These are phyloP conservation scores for Ocimum tenuiflorum DNA, from an alignment of 257 asterid species.

Conservation along the genomic window DNA sequence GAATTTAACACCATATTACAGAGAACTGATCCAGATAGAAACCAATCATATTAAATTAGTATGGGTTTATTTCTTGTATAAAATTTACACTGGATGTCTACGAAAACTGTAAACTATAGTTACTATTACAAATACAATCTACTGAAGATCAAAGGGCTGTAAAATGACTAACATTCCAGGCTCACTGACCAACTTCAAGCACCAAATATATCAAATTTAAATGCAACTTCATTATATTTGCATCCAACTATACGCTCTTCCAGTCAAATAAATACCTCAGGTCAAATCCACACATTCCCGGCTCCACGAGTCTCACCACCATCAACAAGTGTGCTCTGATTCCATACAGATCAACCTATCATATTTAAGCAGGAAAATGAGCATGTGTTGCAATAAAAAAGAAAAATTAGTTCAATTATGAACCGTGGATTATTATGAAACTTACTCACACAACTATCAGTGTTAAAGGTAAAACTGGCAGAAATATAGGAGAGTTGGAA, in stretches of 20 bases:
- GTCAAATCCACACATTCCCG: slow-evolving; percentile 99
- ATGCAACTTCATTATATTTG: background rate
- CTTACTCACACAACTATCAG: slow-evolving; percentile 87
- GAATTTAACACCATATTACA: background rate
- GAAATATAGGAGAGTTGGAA: slow-evolving; percentile 89
- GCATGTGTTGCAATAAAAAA: slow-evolving; percentile 9
- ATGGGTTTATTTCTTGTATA: background rate
- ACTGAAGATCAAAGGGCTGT: slow-evolving; percentile 1
- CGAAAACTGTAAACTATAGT: background rate
- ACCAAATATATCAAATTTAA: background rate
- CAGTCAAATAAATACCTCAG: slow-evolving; percentile 67
- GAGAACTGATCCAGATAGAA: background rate
- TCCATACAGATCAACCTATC: slow-evolving; percentile 94
- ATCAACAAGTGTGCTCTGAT: slow-evolving; percentile 97
- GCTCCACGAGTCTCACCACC: slow-evolving; percentile 99
- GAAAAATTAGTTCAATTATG: background rate
- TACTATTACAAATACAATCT: background rate
- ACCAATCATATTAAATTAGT: background rate
- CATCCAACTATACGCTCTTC: slow-evolving; percentile 17
- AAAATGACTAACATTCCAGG: background rate
- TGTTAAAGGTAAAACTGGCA: slow-evolving; percentile 93
- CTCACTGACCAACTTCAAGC: slow-evolving; percentile 6
- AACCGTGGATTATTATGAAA: slow-evolving; percentile 10
- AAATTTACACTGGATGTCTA: slow-evolving; percentile 4
- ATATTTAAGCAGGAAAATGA: slow-evolving; percentile 18